Base-by-base conservation (phyloP, 2,329 filamentous ascomycete genomes). In the Fusarium pseudocircinatum region DNA sequence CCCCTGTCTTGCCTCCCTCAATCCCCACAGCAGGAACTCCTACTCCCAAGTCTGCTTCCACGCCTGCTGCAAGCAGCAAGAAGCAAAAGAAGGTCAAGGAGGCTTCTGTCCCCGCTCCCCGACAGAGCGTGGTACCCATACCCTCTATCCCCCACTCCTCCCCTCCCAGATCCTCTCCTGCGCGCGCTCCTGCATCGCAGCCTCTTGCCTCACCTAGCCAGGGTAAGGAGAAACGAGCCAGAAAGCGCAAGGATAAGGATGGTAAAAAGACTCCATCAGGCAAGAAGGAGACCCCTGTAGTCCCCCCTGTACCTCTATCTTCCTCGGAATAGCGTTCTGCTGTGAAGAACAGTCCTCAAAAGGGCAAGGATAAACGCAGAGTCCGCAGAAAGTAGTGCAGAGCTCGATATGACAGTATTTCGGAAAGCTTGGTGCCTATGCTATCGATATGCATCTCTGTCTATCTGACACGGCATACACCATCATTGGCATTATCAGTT, bases 111-210 rank as follows among this genome's bases (percentile, higher is more conserved):
- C 73, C 79, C 26, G 44, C 67, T 16, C 77, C 77, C 50, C 75
- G 79, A 15, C 79, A 80, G 54, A 79, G 80, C 24, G 73, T 70
- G 9, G 78, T 82, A 8, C 82, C 81, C 13, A 70, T 84, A 11
- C 84, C 83, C 15, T 74, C 66, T n/a, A 70, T 84, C 20, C 83
- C 82, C 37, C 75, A 79, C 28, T 78, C 78, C 13, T 79, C 79
- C 7, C 78, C 70, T 28, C 63, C 70, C 44, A 78, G 75, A 50
- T 69, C 75, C 30, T 78, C 79, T 16, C 73, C 78, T 16, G 74
- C 75, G 5, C 64, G 62, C 22, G 37, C 60, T 7, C 76, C 78
- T 43, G 30, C 28, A 36, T 74, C 44, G 22, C 69, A 68, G 34
- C 49, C 43, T 26, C 42, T 56, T 37, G 60, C 72, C 7, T 78